Conservation (phyloP, 2,329 filamentous ascomycete species). For the Paracoccidioides lutzii region DNA sequence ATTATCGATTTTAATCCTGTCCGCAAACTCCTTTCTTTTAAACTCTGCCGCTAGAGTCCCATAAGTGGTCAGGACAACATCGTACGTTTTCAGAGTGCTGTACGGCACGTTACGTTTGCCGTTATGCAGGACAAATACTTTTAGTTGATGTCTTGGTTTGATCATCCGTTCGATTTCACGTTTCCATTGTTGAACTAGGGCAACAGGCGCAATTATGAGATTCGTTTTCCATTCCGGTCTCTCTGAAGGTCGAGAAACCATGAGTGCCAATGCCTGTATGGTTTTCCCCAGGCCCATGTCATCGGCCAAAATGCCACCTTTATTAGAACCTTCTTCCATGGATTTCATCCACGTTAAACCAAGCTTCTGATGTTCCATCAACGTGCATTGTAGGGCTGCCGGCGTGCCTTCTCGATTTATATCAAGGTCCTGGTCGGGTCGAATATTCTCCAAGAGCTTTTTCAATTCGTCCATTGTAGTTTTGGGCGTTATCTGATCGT, state of each 20-base stretch:
- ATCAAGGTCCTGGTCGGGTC: conserved; percentile 55
- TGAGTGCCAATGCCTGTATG: conserved; percentile 67
- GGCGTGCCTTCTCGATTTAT: conserved; percentile 54
- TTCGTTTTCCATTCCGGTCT: conserved; percentile 54
- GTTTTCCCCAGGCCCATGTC: conserved; percentile 81
- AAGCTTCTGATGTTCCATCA: conserved; percentile 74
- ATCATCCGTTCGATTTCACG: conserved; percentile 63
- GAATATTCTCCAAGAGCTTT: conserved; percentile 57
- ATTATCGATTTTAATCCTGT: conserved; percentile 38
- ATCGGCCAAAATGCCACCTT: conserved; percentile 64
- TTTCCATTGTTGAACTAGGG: conserved; percentile 73
- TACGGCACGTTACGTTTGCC: conserved; percentile 45
- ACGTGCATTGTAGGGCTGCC: conserved; percentile 49
- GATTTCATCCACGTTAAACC: conserved; percentile 64
- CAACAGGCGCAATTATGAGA: conserved; percentile 70
- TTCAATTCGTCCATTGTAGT: conserved; percentile 55
- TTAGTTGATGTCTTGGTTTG: conserved; percentile 45
- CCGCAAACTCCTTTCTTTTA: conserved; percentile 45
- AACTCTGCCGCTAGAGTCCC: conserved; percentile 56
- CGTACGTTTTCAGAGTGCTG: conserved; percentile 49
- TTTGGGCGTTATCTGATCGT: conserved; percentile 28
- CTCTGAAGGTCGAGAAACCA: conserved; percentile 52
- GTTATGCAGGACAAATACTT: conserved; percentile 57
- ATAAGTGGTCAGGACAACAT: conserved; percentile 69
- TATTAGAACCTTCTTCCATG: conserved; percentile 57